Evolutionary conservation across 164 flowering plant species (phyloP), one percentile per base, ranked within the genome.

Genomic region (Cinnamomum chago): DNA sequence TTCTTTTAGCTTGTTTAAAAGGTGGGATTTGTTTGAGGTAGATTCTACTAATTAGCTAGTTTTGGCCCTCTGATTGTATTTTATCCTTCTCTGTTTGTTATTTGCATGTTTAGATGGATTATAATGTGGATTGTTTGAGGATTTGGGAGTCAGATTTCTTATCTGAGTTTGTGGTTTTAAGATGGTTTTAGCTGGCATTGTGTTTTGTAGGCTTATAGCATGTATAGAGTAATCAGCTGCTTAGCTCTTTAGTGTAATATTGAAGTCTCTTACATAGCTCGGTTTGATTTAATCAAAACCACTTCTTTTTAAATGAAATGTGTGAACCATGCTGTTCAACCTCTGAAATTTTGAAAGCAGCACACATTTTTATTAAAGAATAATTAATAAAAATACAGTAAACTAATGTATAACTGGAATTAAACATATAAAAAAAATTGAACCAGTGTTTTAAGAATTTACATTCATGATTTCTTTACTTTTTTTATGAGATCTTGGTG

Each of bases 41-140:
- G 60, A 13, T 62, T n/a, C 50, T 30, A 50, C 78, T 76, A 40
- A 69, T 69, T 70, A 17, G 28, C 65, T 71, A 71, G 50, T 58
- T 71, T 58, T 71, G 65, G 51, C 17, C 18, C 17, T 25, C 65
- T 66, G 52, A 13, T 15, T 18, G 35, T 47, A 50, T 14, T 65
- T 65, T 47, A 7, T 14, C 28, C 5, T 23, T 22, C 18, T 75
- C 18, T 66, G n/a, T 40, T 55, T 55, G 2, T 55, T 55, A 1
- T 55, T 68, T 67, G 25, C 25, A 18, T 75, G 23, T 70, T 33
- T 72, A 33, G 58, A 68, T 33, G 58, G 60, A 24, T 58, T 60
- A 25, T 70, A 24, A 9, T 75, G 72, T 69, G 55, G 17, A 24
- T 12, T 20, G 25, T 68, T 47, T 75, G 73, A 70, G 55, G 50